Evolutionary conservation across 2,329 filamentous ascomycete genomes (phyloP), one percentile per base, ranked within the genome.

Genomic region (Akanthomyces uredinophilus): DNA sequence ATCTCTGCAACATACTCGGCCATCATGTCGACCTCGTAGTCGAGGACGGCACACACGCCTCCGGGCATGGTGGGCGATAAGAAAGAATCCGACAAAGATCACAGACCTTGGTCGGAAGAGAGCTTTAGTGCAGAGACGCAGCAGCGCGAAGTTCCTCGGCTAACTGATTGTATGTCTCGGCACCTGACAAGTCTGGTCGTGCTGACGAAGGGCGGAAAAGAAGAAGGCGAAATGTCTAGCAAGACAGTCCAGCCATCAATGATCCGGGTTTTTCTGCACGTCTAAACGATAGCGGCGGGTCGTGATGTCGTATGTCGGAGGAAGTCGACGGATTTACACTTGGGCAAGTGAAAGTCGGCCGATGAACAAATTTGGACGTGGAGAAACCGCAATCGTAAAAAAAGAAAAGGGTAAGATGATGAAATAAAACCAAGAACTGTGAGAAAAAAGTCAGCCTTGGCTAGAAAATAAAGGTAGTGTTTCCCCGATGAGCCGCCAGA

Each of bases 1-100:
- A 94, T 96, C 73, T 96, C 91, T 65, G 91, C 89, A 73, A 96
- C 92, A 76, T 96, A 97, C 74, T 96, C 92, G 66, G 92, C 89
- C 93, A 96, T 97, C 75, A 90, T 82, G 73, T 96, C 92, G 86
- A 96, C 94, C 77, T 96, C 92, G 75, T 97, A 97, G 81, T 96
- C 93, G 77, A 97, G 86, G 78, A 96, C 90, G 71, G 92, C 92
- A 70, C 93, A 95, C 44, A 97, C 93, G 70, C 93, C 93, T 73
- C 93, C 92, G 66, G 84, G 80, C 84, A 87, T 87, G 71, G 77
- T 86, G 79, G 69, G 71, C 67, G 70, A 70, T 68, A 54, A 66
- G 66, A 64, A 46, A 41, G 65, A 56, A 64, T 67, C 75, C 74
- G 75, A 78, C 74, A 65, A 77, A 77, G 75, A 77, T 72, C 76